These are phyloP conservation scores for Apiotrichum siamense DNA, from an alignment of 1,284 basidiomycete species.

Conservation along the genomic window DNA sequence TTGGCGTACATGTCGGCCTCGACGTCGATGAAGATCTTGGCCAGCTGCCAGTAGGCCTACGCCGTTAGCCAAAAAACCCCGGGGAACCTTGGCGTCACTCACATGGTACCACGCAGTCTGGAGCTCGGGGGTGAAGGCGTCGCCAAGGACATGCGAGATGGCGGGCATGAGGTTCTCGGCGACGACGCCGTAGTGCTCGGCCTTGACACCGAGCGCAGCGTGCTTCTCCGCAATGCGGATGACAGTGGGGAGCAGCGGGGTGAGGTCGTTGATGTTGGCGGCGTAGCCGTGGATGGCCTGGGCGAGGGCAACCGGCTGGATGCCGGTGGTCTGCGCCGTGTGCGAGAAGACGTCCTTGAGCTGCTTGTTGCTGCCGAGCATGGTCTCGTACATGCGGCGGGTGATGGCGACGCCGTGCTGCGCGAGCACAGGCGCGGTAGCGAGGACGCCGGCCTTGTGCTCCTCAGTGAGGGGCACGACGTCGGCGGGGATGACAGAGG, in stretches of 20 bases:
- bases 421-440: conserved; percentile 33
- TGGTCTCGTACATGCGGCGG: conserved; percentile 31
- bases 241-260: conserved; percentile 31
- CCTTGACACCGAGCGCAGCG: conserved; percentile 30
- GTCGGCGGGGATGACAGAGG: conserved; percentile 10
- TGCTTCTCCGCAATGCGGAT: conserved; percentile 37
- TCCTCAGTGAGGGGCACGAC: conserved; percentile 24
- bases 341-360: conserved; percentile 33
- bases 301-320: conserved; percentile 35
- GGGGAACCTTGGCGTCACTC: too few relatives aligned
- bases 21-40: conserved; percentile 34
- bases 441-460: conserved; percentile 31
- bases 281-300: conserved; percentile 36
- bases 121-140: conserved; percentile 32
- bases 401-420: conserved; percentile 35
- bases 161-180: conserved; percentile 32
- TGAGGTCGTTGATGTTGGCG: conserved; percentile 36
- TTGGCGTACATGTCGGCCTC: conserved; percentile 30
- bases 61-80: too few relatives aligned
- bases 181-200: conserved; percentile 36
- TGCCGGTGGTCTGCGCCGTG: conserved; percentile 21
- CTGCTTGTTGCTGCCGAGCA: conserved; percentile 29
- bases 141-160: conserved; percentile 32
- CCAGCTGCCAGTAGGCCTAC: conserved; percentile 20
- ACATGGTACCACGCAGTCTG: conserved; percentile 33